Evolutionary conservation across 139 green algal species (phyloP).

Genomic region (Eudorina sp.): DNA sequence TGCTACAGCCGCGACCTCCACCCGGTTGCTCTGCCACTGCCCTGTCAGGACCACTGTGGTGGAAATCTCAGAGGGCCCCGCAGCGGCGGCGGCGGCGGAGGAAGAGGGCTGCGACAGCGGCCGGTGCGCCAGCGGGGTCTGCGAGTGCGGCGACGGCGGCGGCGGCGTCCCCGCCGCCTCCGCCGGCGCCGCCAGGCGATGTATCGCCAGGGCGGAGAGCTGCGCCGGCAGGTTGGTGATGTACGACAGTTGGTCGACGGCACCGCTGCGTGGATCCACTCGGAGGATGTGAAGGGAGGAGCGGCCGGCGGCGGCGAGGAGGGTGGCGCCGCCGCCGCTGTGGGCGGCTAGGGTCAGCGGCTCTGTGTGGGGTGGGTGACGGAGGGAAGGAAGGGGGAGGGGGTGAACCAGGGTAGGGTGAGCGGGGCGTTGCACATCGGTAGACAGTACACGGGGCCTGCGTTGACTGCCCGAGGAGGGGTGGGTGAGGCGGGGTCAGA

Average conservation of each 20-base stretch:
- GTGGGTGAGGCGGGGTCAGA: too few species aligned
- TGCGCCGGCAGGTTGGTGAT: conserved; percentile 33
- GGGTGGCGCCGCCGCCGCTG: conserved; percentile 31
- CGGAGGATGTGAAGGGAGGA: neutral
- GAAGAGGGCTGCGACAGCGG: neutral
- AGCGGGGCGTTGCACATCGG: too few species aligned
- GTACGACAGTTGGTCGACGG: neutral
- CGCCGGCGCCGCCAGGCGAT: too few species aligned
- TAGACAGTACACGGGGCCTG: too few species aligned
- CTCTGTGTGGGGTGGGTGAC: neutral
- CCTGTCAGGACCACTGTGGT: conserved; percentile 40
- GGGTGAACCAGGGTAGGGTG: neutral
- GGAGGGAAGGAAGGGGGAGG: neutral
- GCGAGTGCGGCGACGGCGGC: neutral
- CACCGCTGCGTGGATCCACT: conserved; percentile 1
- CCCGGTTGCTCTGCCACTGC: conserved; percentile 34
- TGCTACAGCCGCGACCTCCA: neutral
- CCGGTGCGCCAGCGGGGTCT: neutral
- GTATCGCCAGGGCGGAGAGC: conserved; percentile 41
- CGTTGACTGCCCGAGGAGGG: too few species aligned
- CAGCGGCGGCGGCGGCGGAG: neutral
- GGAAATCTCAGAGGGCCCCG: neutral
- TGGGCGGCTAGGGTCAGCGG: conserved; percentile 29
- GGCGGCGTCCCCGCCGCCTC: neutral
- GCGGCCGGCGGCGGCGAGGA: conserved; percentile 35